Conservation (phyloP, 2,329 filamentous ascomycete species). For the Monosporascus ibericus region DNA sequence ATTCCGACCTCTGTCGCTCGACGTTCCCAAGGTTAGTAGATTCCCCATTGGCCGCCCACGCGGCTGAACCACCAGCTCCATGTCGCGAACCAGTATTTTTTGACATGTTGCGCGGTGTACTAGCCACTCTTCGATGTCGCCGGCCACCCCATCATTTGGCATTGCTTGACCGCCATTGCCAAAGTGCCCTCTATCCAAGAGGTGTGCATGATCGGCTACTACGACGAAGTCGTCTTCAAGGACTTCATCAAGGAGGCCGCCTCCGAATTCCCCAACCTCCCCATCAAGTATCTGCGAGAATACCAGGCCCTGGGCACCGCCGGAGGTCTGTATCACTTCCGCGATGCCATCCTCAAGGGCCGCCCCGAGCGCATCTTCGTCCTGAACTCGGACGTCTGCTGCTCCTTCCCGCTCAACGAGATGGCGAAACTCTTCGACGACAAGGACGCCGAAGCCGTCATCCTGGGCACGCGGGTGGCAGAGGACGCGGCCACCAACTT, state of each 20-base stretch:
- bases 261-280: conserved; percentile 78
- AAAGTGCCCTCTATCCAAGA: conserved; percentile 89
- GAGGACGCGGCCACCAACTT: conserved; percentile 94
- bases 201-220: conserved; percentile 97
- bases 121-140: conserved; percentile 97
- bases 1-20: conserved; percentile 89
- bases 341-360: conserved; percentile 96
- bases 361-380: conserved; percentile 94
- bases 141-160: conserved; percentile 96
- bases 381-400: conserved; percentile 97
- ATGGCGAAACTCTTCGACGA: conserved; percentile 94
- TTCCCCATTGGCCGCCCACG: not conserved
- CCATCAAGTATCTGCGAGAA: conserved; percentile 93
- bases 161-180: conserved; percentile 87
- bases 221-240: conserved; percentile 93
- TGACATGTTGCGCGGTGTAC: too few relatives aligned
- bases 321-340: conserved; percentile 97
- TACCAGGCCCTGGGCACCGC: conserved; percentile 95
- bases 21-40: conserved; percentile 77
- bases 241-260: conserved; percentile 94
- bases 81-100: too few relatives aligned
- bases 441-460: conserved; percentile 93
- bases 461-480: conserved; percentile 84
- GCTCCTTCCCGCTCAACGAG: conserved; percentile 90
- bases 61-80: too few relatives aligned